These are phyloP conservation scores for Nicotiana tomentosiformis DNA, from an alignment of 257 asterid genomes.

Conservation along the genomic window DNA sequence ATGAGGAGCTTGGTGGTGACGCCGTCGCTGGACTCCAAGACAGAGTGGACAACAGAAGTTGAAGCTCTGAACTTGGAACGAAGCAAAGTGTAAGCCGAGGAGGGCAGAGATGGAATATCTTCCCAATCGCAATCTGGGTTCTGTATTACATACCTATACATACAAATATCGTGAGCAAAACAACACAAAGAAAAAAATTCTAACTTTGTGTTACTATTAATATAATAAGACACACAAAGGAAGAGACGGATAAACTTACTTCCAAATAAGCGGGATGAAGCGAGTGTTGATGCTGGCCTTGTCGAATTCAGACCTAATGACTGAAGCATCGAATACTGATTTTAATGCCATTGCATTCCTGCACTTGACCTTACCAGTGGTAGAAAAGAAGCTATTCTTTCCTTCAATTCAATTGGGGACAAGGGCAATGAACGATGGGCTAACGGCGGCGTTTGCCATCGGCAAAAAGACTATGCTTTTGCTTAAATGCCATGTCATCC, in stretches of 20 bases:
- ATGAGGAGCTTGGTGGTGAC: slow-evolving; percentile 95
- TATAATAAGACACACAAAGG: background rate
- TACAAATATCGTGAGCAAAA: background rate
- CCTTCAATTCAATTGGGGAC: background rate
- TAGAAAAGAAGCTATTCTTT: background rate
- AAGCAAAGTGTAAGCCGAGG: slow-evolving; percentile 68
- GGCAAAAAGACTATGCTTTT: background rate
- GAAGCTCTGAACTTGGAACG: slow-evolving; percentile 58
- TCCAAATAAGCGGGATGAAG: slow-evolving; percentile 88
- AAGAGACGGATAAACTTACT: slow-evolving; percentile 27
- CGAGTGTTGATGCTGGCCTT: slow-evolving; percentile 52
- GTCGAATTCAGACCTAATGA: slow-evolving; percentile 61
- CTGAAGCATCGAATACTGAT: slow-evolving; percentile 72
- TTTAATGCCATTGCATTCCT: slow-evolving; percentile 39
- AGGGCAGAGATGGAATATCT: slow-evolving; percentile 78
- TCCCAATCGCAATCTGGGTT: slow-evolving; percentile 76
- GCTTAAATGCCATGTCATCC: background rate
- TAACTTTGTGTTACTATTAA: too few species aligned
- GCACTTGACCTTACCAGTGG: background rate
- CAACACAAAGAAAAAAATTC: too few species aligned
- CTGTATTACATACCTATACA: slow-evolving; percentile 37
- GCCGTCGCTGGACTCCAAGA: slow-evolving; percentile 56
- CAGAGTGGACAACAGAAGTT: slow-evolving; percentile 67
- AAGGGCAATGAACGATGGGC: background rate
- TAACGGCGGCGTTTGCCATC: background rate